phyloP scores from a whole-genome alignment of 768 basidiomycete species.

The Boletus vinaceobasis region DNA sequence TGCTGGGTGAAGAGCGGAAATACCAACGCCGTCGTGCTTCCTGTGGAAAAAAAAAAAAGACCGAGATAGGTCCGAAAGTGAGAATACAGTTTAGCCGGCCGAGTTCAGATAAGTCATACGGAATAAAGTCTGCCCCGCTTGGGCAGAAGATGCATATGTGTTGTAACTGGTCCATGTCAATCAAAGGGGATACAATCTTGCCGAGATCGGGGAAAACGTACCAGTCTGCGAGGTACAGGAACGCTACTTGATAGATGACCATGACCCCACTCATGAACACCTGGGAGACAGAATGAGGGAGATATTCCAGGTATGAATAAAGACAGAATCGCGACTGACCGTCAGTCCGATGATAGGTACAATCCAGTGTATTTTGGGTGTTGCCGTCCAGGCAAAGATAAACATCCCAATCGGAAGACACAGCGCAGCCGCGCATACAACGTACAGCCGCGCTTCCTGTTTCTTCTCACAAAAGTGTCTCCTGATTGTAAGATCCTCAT shows the following conservation, averaged over 20 bases:
- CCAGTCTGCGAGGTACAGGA: slow-evolving; percentile 52
- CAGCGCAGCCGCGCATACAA: slow-evolving; percentile 50
- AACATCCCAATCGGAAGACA: slow-evolving; percentile 58
- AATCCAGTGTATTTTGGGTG: slow-evolving; percentile 56
- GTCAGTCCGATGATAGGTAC: slow-evolving; percentile 27
- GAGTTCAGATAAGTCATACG: slow-evolving; percentile 28
- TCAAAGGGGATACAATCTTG: background rate
- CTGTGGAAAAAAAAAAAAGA: slow-evolving; percentile 15
- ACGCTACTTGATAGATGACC: slow-evolving; percentile 43
- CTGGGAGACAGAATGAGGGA: slow-evolving; percentile 20
- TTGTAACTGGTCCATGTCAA: slow-evolving; percentile 31
- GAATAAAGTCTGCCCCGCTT: slow-evolving; percentile 49
- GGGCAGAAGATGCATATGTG: slow-evolving; percentile 50
- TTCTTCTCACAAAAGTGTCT: slow-evolving; percentile 23
- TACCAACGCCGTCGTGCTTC: slow-evolving; percentile 38
- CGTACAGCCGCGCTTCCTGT: slow-evolving; percentile 58
- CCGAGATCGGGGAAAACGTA: slow-evolving; percentile 20
- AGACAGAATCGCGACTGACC: slow-evolving; percentile 7
- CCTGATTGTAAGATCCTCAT: slow-evolving; percentile 20
- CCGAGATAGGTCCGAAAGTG: background rate
- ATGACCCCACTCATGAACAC: slow-evolving; percentile 39
- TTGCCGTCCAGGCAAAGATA: slow-evolving; percentile 69
- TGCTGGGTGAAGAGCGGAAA: slow-evolving; percentile 50
- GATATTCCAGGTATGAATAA: background rate
- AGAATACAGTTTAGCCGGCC: background rate